Evolutionary conservation across 176 grass and related monocot genomes (phyloP), one percentile per base, ranked within the genome.

Genomic region (Areca catechu): DNA sequence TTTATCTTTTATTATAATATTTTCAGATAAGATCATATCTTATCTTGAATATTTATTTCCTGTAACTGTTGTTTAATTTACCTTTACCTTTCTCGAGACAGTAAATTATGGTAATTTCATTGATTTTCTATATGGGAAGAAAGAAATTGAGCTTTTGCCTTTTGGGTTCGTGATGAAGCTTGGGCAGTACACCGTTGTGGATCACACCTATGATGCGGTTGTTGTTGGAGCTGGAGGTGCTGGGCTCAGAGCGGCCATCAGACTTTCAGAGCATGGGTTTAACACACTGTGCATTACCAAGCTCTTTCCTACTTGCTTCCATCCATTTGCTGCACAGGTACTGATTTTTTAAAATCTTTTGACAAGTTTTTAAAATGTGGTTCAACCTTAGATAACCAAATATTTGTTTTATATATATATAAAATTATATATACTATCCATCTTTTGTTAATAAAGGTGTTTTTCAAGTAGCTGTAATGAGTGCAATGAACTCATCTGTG

Each of bases 271-370:
- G 65, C 91, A 96, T 28, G 86, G 91, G 0, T 96, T 96, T 72
- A 96, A 96, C 71, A 96, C 91, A 7, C 86, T 86, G 5, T 96
- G 91, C 80, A 84, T 96, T 63, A 96, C 91, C 74, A 96, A 96
- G 80, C 86, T 96, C 70, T 96, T 96, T 67, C 91, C 91, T 43
- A 96, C 91, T 54, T 83, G 91, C 28, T 96, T 86, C 2, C 91
- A 96, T 61, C 90, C 91, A 0, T 86, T 90, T 21, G 91, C 91
- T 1, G 91, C 86, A 30, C 91, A 96, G 86, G 91, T 90, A 70
- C 27, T 29, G 27, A 5, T 5, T 29, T 29, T 29, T 29, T 29
- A 24, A 24, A 24, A 24, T 5, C n/a, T n/a, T n/a, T 5, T 5
- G 27, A 29, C 4, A 0, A 29, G 27, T 5, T 29, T 29, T 29